Base-by-base conservation (phyloP, 768 basidiomycete genomes). In the Macrolepiota fuliginosa region DNA sequence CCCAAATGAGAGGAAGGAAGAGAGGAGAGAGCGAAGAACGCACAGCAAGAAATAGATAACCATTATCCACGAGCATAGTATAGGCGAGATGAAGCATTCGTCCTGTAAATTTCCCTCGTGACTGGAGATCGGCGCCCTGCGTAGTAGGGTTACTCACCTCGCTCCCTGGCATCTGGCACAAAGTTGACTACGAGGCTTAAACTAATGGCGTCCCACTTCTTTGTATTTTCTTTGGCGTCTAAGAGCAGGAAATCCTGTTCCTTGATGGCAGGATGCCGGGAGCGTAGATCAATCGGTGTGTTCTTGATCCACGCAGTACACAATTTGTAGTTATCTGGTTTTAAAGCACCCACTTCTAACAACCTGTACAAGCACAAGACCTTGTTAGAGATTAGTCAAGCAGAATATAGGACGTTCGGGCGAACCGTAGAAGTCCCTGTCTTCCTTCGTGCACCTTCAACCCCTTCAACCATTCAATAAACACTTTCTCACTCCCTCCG, bases 121-220 rank as follows among this genome's bases (percentile, higher is more conserved):
- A 59, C 61, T 1, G 19, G 10, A 39, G 22, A 24, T 25, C 9
- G 54, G 36, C 17, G 42, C 35, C 27, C 54, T 40, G 4, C 36
- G 22, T 32, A 25, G 17, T 40, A 27, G 3, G 4, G 29, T 2
- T 49, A 25, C 29, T 64, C 62, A 92, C 94, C 94, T 85, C 95
- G 78, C 57, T 92, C 87, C 52, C 76, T 75, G 0, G 90, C 78
- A 27, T 86, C 81, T 24, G 91, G 88, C 1, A 94, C 91, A 68
- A 96, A 97, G 69, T 97, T 97, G 3, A 97, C 73, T 3, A 97
- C 95, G 37, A 97, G 76, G 67, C 93, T 94, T 25, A 96, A 83
- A 71, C 92, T 93, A 61, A 96, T 82, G 19, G 87, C 69, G 65
- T 93, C 88, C 90, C 93, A 97, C 65, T 77, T 77, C 62, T 74